Evolutionary conservation across 805 yeast genomes (phyloP).

Genomic region (Starmerella vitae): DNA sequence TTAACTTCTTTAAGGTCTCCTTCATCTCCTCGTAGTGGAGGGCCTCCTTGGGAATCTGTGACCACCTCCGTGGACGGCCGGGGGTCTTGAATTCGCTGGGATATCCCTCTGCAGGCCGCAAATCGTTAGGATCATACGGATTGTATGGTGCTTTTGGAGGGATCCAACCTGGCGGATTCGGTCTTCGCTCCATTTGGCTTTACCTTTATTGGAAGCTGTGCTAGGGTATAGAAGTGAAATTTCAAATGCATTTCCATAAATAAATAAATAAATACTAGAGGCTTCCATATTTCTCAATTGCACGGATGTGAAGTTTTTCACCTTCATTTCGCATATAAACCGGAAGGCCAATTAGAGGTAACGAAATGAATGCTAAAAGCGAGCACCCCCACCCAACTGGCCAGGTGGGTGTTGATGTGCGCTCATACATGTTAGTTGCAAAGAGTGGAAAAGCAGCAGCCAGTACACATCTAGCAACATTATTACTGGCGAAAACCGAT

Average conservation of each 20-base stretch:
- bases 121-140: constrained; percentile 67
- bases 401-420: constrained; percentile 28
- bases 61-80: constrained; percentile 42
- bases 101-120: constrained; percentile 70
- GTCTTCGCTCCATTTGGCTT: constrained; percentile 39
- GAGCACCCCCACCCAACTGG: constrained; percentile 51
- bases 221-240: too few species aligned
- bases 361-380: constrained; percentile 33
- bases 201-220: too few species aligned
- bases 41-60: constrained; percentile 49
- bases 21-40: constrained; percentile 54
- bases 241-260: too few species aligned
- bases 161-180: constrained; percentile 68
- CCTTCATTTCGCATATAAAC: constrained; percentile 21
- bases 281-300: constrained; percentile 13
- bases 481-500: constrained; percentile 47
- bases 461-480: constrained; percentile 35
- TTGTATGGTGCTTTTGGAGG: constrained; percentile 76
- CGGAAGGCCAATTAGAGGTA: constrained; percentile 37
- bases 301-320: constrained; percentile 6
- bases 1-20: constrained; percentile 58
- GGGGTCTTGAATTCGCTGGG: constrained; percentile 71
- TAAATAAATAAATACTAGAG: too few species aligned
- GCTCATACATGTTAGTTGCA: constrained; percentile 44
- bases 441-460: constrained; percentile 53